A percentile compares a stretch with the other conserved stretches of the same genome.
phyloP scores from a whole-genome alignment of 257 asterid species.

The Cordia subcordata region DNA sequence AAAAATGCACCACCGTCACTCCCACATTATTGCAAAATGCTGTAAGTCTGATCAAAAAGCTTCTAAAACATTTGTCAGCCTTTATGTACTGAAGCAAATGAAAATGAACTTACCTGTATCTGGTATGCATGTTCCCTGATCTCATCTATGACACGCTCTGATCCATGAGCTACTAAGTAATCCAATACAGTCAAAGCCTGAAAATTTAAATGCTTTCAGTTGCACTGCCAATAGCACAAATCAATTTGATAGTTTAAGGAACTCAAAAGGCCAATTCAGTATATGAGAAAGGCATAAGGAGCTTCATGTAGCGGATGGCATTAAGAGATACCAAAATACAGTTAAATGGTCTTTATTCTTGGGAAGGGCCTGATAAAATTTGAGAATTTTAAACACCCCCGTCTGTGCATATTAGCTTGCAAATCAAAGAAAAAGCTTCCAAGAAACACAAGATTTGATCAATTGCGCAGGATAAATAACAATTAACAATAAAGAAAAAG shows the following conservation, averaged over 20 bases:
- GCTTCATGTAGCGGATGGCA: too few relatives aligned
- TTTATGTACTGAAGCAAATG: slow-evolving; percentile 4
- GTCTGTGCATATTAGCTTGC: too few relatives aligned
- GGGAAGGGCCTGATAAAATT: too few relatives aligned
- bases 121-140: slow-evolving; percentile 94
- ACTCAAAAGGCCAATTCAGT: neutral
- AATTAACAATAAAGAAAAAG: neutral
- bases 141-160: slow-evolving; percentile 91
- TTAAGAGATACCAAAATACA: too few relatives aligned
- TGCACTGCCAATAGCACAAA: slow-evolving; percentile 10
- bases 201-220: slow-evolving; percentile 13
- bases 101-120: slow-evolving; percentile 65
- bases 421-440: neutral
- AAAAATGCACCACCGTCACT: neutral
- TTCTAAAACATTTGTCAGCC: neutral
- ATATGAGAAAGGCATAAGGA: too few relatives aligned
- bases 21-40: too few relatives aligned
- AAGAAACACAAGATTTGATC: neutral
- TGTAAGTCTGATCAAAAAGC: neutral
- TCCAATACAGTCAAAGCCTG: slow-evolving; percentile 93
- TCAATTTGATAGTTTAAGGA: neutral
- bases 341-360: too few relatives aligned
- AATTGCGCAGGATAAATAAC: neutral
- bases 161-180: slow-evolving; percentile 90
- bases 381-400: too few relatives aligned